Evolutionary conservation across 2,329 filamentous ascomycete species (phyloP).

Genomic region (Microsporum canis): DNA sequence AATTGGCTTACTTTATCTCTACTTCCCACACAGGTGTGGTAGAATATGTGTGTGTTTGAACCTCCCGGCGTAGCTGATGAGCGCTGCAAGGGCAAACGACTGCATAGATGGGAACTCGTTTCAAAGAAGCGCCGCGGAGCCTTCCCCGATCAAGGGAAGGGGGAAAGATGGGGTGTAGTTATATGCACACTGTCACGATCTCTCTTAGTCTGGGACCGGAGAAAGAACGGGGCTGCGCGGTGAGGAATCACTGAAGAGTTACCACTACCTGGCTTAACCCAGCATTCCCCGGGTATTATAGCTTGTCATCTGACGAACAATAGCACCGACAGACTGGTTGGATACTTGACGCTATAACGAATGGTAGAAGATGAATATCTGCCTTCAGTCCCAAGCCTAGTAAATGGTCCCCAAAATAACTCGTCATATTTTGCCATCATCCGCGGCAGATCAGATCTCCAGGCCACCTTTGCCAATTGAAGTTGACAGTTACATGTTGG

Average conservation of each 20-base stretch:
- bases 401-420: background rate
- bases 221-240: background rate
- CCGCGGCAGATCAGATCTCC: background rate
- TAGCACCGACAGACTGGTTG: background rate
- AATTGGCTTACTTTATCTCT: background rate
- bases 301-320: slow-evolving; percentile 2
- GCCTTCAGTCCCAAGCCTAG: background rate
- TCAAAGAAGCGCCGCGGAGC: slow-evolving; percentile 1
- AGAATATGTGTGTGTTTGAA: background rate
- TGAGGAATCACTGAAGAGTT: background rate
- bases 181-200: background rate
- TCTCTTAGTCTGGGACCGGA: background rate
- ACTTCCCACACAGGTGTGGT: background rate
- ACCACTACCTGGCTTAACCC: background rate
- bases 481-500: background rate
- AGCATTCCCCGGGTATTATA: background rate
- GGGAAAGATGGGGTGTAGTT: background rate
- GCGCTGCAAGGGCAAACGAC: background rate
- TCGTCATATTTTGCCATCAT: slow-evolving; percentile 1
- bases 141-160: background rate
- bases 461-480: background rate
- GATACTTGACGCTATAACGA: background rate
- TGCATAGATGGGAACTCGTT: background rate
- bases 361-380: background rate
- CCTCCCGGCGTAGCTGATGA: background rate